A percentile compares a stretch with the other conserved stretches of the same genome.
Evolutionary conservation across 495 filamentous ascomycete genomes (phyloP).

Genomic region (Oidiodendron maius): DNA sequence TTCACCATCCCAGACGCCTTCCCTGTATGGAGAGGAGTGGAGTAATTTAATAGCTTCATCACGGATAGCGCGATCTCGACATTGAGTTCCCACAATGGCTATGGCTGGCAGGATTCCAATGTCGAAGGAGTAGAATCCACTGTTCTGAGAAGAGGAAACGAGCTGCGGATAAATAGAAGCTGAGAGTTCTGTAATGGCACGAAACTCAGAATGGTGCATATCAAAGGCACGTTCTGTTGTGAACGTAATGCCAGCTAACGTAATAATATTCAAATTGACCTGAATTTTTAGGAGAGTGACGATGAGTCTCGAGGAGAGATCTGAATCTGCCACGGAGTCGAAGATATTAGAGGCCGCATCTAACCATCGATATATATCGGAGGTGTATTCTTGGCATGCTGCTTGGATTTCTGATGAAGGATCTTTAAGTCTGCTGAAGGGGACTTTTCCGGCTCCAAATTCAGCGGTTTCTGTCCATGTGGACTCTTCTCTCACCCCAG

Average conservation of each 20-base stretch:
- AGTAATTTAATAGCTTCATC: constrained; percentile 33
- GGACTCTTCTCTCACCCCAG: not conserved
- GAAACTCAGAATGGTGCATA: constrained; percentile 1
- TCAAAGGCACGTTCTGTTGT: constrained; percentile 2
- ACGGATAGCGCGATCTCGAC: constrained; percentile 34
- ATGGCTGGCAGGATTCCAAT: constrained; percentile 28
- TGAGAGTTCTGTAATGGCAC: constrained; percentile 1
- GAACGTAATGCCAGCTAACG: constrained; percentile 1
- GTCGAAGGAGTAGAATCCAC: constrained; percentile 23
- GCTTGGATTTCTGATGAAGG: not conserved
- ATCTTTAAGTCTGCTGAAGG: constrained; percentile 2
- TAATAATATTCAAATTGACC: constrained; percentile 1
- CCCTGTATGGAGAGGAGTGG: constrained; percentile 26
- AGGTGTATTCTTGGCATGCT: not conserved
- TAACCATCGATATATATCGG: not conserved
- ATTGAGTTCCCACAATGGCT: constrained; percentile 30
- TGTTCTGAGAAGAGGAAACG: constrained; percentile 3
- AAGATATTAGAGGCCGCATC: not conserved
- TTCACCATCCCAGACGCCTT: constrained; percentile 39
- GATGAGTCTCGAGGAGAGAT: not conserved
- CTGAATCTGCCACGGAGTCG: not conserved
- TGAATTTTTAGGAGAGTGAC: constrained; percentile 4
- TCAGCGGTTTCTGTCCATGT: not conserved
- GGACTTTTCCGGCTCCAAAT: not conserved
- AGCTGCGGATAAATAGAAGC: constrained; percentile 4